Percentiles rank a stretch among this genome's conserved stretches.
phyloP scores from a whole-genome alignment of 768 basidiomycete species.

The Lentinula boryana region DNA sequence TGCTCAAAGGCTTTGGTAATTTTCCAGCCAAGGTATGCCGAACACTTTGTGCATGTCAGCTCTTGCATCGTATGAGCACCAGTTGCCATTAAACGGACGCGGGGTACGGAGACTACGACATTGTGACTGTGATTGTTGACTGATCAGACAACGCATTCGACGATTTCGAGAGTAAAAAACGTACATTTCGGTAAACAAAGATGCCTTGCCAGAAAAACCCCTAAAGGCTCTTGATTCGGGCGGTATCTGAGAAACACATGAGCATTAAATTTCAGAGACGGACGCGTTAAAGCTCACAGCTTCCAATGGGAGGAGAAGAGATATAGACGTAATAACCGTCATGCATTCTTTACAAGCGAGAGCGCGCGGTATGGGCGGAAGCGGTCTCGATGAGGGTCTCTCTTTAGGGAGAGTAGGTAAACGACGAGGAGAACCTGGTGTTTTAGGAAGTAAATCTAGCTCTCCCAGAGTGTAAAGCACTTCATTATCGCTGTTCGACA shows the following conservation, averaged over 20 bases:
- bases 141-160: background rate
- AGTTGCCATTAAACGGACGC: slow-evolving; percentile 54
- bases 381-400: slow-evolving; percentile 32
- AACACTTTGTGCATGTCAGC: slow-evolving; percentile 43
- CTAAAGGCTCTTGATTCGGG: slow-evolving; percentile 41
- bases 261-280: background rate
- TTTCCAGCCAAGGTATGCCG: slow-evolving; percentile 56
- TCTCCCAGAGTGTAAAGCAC: background rate
- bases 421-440: slow-evolving; percentile 10
- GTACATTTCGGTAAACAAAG: slow-evolving; percentile 51
- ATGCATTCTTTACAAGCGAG: slow-evolving; percentile 41
- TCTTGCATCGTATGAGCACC: slow-evolving; percentile 61
- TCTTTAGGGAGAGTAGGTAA: slow-evolving; percentile 14
- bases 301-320: slow-evolving; percentile 33
- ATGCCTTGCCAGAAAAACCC: slow-evolving; percentile 55
- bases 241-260: slow-evolving; percentile 28
- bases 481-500: background rate
- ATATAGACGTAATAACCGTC: slow-evolving; percentile 38
- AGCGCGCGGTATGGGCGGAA: slow-evolving; percentile 43
- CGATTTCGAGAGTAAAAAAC: slow-evolving; percentile 10
- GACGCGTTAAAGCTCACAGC: slow-evolving; percentile 22
- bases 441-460: background rate
- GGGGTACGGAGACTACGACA: slow-evolving; percentile 35
- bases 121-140: slow-evolving; percentile 33
- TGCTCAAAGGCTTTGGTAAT: slow-evolving; percentile 51